Evolutionary conservation across 768 basidiomycete genomes (phyloP).

Genomic region (Leccinum subtestaceum): DNA sequence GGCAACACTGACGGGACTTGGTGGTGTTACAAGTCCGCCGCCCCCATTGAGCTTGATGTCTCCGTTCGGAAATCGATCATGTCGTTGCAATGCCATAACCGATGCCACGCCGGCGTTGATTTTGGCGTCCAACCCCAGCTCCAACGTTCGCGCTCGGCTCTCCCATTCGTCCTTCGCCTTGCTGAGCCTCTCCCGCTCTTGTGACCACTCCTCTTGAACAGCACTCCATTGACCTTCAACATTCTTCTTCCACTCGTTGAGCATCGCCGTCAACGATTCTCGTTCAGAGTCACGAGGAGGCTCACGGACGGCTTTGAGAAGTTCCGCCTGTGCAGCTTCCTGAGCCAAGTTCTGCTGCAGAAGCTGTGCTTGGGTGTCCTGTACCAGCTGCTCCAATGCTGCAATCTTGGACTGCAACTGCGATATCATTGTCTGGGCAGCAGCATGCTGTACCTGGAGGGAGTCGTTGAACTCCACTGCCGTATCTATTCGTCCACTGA

Average conservation of each 20-base stretch:
- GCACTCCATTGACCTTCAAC: conserved; percentile 78
- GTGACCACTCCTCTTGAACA: conserved; percentile 79
- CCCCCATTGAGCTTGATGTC: conserved; percentile 30
- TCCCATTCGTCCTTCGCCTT: conserved; percentile 85
- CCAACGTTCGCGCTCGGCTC: conserved; percentile 48
- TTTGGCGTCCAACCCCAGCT: conserved; percentile 50
- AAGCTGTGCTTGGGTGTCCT: conserved; percentile 43
- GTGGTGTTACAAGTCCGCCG: conserved; percentile 68
- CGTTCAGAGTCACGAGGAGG: conserved; percentile 38
- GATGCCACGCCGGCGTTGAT: conserved; percentile 34
- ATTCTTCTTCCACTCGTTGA: conserved; percentile 70
- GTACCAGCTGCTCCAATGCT: conserved; percentile 64
- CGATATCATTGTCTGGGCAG: conserved; percentile 72
- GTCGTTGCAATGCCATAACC: conserved; percentile 34
- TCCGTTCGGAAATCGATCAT: conserved; percentile 35
- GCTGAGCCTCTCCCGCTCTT: conserved; percentile 73
- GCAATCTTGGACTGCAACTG: conserved; percentile 66
- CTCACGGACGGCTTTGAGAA: conserved; percentile 34
- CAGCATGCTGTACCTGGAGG: conserved; percentile 74
- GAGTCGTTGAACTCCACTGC: conserved; percentile 70
- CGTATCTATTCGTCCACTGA: conserved; percentile 71
- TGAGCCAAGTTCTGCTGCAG: conserved; percentile 37
- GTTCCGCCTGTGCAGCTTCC: conserved; percentile 33
- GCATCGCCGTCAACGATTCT: conserved; percentile 51
- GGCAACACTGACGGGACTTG: conserved; percentile 69